Conservation (phyloP, 352 stramenopile genomes). For the Phytophthora chlamydospora region DNA sequence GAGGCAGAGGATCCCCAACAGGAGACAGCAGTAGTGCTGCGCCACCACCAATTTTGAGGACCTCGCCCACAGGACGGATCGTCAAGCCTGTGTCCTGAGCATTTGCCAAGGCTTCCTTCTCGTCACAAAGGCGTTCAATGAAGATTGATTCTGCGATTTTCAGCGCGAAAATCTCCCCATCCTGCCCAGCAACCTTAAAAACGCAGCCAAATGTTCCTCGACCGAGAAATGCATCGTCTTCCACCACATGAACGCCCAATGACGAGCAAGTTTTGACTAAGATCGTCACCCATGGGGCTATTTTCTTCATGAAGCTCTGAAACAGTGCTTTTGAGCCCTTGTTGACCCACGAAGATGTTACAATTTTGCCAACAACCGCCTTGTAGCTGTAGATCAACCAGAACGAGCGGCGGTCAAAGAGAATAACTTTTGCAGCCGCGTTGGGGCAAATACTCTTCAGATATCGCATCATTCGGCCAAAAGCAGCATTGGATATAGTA, state of each 20-base stretch:
- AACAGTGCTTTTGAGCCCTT: slow-evolving; percentile 36
- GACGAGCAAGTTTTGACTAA: slow-evolving; percentile 23
- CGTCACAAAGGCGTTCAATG: slow-evolving; percentile 29
- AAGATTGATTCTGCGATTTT: slow-evolving; percentile 32
- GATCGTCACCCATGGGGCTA: slow-evolving; percentile 25
- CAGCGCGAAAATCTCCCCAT: slow-evolving; percentile 24
- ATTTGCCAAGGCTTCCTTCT: slow-evolving; percentile 21
- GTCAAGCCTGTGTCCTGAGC: slow-evolving; percentile 36
- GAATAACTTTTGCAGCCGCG: slow-evolving; percentile 20
- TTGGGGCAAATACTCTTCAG: slow-evolving; percentile 29
- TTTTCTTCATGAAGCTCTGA: slow-evolving; percentile 30
- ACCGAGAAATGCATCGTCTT: slow-evolving; percentile 35
- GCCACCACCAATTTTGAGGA: slow-evolving; percentile 27
- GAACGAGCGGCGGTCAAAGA: slow-evolving; percentile 37
- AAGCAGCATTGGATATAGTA: slow-evolving; percentile 34
- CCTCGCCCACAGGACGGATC: slow-evolving; percentile 21
- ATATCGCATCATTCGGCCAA: slow-evolving; percentile 41
- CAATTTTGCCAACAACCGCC: slow-evolving; percentile 22
- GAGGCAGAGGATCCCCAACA: slow-evolving; percentile 37
- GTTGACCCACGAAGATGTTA: slow-evolving; percentile 23
- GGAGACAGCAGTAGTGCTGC: slow-evolving; percentile 38
- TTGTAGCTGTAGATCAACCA: slow-evolving; percentile 35
- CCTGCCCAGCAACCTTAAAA: slow-evolving; percentile 22
- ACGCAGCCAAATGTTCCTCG: slow-evolving; percentile 25
- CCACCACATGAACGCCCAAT: slow-evolving; percentile 33